Conservation (phyloP, 1,284 basidiomycete genomes). For the Ustilago tritici region DNA sequence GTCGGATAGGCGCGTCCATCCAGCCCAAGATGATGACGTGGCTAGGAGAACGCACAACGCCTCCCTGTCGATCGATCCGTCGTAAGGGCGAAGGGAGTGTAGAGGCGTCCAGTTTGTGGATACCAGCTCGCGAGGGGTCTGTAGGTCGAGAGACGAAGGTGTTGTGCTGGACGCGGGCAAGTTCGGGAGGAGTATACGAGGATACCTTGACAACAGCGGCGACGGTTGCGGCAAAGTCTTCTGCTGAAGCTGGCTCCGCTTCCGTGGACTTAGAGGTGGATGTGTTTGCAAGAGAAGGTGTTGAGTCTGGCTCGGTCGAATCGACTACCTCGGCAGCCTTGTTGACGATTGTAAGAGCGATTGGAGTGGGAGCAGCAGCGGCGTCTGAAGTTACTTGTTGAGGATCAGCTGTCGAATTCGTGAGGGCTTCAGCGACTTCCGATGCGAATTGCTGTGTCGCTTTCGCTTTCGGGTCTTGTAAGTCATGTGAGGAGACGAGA, state of each 20-base stretch:
- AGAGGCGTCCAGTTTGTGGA: conserved; percentile 20
- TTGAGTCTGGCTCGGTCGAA: not conserved
- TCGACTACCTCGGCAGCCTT: not conserved
- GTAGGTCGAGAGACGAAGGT: conserved; percentile 35
- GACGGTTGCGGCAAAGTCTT: conserved; percentile 10
- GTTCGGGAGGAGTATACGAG: conserved; percentile 28
- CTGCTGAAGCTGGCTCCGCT: not conserved
- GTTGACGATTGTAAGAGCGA: conserved; percentile 12
- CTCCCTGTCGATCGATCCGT: conserved; percentile 17
- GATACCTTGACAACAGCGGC: conserved; percentile 17
- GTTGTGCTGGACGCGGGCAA: conserved; percentile 37
- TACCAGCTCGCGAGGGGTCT: conserved; percentile 20
- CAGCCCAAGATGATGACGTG: conserved; percentile 62
- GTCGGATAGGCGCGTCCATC: conserved; percentile 64
- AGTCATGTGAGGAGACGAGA: not conserved
- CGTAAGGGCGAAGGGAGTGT: conserved; percentile 29
- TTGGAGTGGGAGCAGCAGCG: conserved; percentile 16
- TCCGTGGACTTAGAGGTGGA: not conserved
- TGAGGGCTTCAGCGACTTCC: conserved; percentile 19
- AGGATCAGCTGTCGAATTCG: conserved; percentile 14
- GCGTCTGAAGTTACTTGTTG: conserved; percentile 8
- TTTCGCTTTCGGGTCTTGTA: not conserved
- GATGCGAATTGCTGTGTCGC: conserved; percentile 11
- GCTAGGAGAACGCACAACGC: conserved; percentile 15
- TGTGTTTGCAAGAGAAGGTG: not conserved